Evolutionary conservation across 2,329 filamentous ascomycete species (phyloP).

Genomic region (Xylariaceae sp.): DNA sequence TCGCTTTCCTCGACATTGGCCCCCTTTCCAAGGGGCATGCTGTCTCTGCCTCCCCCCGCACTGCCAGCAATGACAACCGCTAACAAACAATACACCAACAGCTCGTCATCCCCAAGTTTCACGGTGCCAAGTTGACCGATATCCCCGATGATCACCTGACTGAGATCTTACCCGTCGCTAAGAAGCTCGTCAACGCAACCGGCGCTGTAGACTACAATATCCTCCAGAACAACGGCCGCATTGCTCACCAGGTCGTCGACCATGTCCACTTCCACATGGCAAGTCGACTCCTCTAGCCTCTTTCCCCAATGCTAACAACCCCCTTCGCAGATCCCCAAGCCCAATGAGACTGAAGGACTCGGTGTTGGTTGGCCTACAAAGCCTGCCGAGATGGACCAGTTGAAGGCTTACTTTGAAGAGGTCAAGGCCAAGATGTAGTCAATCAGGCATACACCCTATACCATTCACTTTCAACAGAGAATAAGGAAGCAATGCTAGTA

Average conservation of each 20-base stretch:
- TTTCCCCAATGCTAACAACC: background rate
- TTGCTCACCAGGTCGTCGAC: slow-evolving; percentile 88
- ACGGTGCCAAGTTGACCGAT: slow-evolving; percentile 86
- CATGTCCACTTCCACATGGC: slow-evolving; percentile 97
- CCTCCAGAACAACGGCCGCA: slow-evolving; percentile 88
- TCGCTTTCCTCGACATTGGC: slow-evolving; percentile 95
- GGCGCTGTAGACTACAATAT: slow-evolving; percentile 85
- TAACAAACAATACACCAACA: slow-evolving; percentile 41
- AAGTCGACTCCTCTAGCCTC: slow-evolving; percentile 20
- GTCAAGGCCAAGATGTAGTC: slow-evolving; percentile 89
- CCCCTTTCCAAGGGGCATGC: slow-evolving; percentile 86
- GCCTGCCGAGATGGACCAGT: slow-evolving; percentile 71
- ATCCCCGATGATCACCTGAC: slow-evolving; percentile 84
- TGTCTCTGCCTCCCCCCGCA: too few relatives aligned
- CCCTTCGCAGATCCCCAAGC: slow-evolving; percentile 76
- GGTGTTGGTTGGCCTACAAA: slow-evolving; percentile 76
- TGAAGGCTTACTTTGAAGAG: slow-evolving; percentile 77
- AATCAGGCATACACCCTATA: slow-evolving; percentile 5
- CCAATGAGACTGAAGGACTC: slow-evolving; percentile 75
- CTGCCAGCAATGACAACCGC: too few relatives aligned
- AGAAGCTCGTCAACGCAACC: slow-evolving; percentile 76
- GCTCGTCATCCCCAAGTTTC: slow-evolving; percentile 95
- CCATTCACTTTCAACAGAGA: slow-evolving; percentile 13
- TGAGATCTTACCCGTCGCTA: slow-evolving; percentile 82
- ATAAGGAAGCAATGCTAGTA: slow-evolving; percentile 16